Evolutionary conservation across 305 asterid genomes (phyloP), one percentile per base, ranked within the genome.

Genomic region (Plantago coronopus): DNA sequence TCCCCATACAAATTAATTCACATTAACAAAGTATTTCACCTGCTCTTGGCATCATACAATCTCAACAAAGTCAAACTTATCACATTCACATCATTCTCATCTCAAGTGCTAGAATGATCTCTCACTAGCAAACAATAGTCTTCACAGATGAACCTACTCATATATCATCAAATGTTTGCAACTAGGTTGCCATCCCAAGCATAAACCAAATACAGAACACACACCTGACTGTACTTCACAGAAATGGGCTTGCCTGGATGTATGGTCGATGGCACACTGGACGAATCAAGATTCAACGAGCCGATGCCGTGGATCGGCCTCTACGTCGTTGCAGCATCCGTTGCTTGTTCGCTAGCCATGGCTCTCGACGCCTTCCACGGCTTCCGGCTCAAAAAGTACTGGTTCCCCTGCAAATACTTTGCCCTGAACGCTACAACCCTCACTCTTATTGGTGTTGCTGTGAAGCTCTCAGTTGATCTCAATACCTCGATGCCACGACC

Each of bases 401-500:
- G 85, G 85, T 48, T 76, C 61, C 88, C 85, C 6, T 64, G 67
- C 47, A 77, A 69, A 18, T 77, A 59, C n/a, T 82, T 77, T 61
- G 59, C 81, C 8, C 75, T 79, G 38, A 81, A 79, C 15, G 83
- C 85, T 11, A 61, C 64, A 42, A 70, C 70, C 29, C 29, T 79
- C 45, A 57, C 85, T 0, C 1, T 82, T 15, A 63, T 86, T 12
- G 80, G 81, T 3, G 86, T 83, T 0, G 88, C 89, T 1, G 80
- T 81, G 55, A 86, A 86, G 43, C 79, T 86, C 63, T 77, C 91
- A 0, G 87, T 83, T 15, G 95, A 86, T 48, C 80, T 86, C 19
- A 83, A 86, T 21, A 81, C 88, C 18, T 68, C 96, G 71, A 87
- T 91, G 97, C 97, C 97, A n/a, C 79, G 73, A 22, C 65, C 48